Evolutionary conservation across 2,329 filamentous ascomycete species (phyloP).

Genomic region (Aureobasidium sp.): DNA sequence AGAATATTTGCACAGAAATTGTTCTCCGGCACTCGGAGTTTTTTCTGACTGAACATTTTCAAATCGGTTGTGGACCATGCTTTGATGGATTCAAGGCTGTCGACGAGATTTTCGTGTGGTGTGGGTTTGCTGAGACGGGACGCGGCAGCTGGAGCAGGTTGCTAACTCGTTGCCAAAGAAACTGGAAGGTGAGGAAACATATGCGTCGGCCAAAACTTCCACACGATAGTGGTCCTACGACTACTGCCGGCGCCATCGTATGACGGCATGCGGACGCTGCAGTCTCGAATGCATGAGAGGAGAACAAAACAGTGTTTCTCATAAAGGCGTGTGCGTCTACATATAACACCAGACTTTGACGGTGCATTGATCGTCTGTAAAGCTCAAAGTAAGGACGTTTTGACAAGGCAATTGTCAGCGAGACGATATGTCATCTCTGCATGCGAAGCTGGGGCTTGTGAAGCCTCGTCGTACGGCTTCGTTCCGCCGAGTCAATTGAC

Average conservation of each 20-base stretch:
- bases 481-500: conserved; percentile 14
- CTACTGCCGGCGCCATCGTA: conserved; percentile 2
- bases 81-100: not conserved
- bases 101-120: not conserved
- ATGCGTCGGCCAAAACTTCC: conserved; percentile 8
- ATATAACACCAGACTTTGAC: not conserved
- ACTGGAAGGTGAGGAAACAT: not conserved
- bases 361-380: conserved; percentile 9
- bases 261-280: conserved; percentile 5
- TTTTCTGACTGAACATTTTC: too few species aligned
- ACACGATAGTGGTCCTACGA: not conserved
- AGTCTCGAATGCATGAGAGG: conserved; percentile 5
- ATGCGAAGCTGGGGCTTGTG: conserved; percentile 11
- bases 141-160: not conserved
- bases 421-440: conserved; percentile 5
- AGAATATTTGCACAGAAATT: too few species aligned
- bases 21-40: too few species aligned
- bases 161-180: not conserved
- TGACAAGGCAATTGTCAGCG: conserved; percentile 12
- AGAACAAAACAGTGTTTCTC: conserved; percentile 2
- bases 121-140: not conserved
- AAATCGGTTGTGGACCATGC: not conserved
- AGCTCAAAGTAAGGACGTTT: conserved; percentile 12
- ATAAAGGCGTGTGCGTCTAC: not conserved
- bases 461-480: conserved; percentile 8